Conservation (phyloP, 2,329 filamentous ascomycete species). For the Trichoderma polysporum region DNA sequence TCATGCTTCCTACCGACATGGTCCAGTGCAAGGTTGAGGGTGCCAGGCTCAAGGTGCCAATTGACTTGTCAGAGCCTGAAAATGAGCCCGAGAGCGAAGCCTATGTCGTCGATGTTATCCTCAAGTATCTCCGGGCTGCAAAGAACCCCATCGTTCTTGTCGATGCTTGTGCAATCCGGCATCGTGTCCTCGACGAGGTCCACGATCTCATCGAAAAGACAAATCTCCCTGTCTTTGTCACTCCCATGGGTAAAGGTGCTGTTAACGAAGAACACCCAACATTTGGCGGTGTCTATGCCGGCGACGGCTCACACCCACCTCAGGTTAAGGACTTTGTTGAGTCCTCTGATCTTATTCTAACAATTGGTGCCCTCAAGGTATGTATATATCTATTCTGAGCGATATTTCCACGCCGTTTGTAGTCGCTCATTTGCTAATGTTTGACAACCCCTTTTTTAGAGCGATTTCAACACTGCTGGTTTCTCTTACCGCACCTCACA, state of each 20-base stretch:
- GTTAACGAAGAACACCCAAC: slow-evolving; percentile 73
- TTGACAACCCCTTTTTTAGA: slow-evolving; percentile 41
- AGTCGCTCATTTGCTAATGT: not conserved
- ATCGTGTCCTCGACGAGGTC: slow-evolving; percentile 70
- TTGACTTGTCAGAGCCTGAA: slow-evolving; percentile 62
- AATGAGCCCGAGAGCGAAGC: slow-evolving; percentile 74
- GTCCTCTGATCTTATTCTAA: slow-evolving; percentile 67
- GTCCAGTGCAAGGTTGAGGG: slow-evolving; percentile 74
- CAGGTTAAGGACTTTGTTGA: slow-evolving; percentile 65
- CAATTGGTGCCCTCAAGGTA: slow-evolving; percentile 62
- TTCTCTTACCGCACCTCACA: slow-evolving; percentile 79
- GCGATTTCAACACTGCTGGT: slow-evolving; percentile 79
- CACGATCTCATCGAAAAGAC: slow-evolving; percentile 72
- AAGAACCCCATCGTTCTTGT: slow-evolving; percentile 76
- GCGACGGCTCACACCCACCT: slow-evolving; percentile 66
- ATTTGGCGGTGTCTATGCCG: slow-evolving; percentile 83
- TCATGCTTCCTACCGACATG: slow-evolving; percentile 81
- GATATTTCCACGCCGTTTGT: too few relatives aligned
- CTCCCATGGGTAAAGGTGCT: slow-evolving; percentile 85
- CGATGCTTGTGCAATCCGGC: slow-evolving; percentile 79
- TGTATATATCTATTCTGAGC: not conserved
- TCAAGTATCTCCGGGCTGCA: slow-evolving; percentile 70
- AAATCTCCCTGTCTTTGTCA: slow-evolving; percentile 77
- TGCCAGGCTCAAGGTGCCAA: slow-evolving; percentile 64
- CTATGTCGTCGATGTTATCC: slow-evolving; percentile 77